phyloP scores from a whole-genome alignment of 106 monocot species.

The Amphibolis antarctica region DNA sequence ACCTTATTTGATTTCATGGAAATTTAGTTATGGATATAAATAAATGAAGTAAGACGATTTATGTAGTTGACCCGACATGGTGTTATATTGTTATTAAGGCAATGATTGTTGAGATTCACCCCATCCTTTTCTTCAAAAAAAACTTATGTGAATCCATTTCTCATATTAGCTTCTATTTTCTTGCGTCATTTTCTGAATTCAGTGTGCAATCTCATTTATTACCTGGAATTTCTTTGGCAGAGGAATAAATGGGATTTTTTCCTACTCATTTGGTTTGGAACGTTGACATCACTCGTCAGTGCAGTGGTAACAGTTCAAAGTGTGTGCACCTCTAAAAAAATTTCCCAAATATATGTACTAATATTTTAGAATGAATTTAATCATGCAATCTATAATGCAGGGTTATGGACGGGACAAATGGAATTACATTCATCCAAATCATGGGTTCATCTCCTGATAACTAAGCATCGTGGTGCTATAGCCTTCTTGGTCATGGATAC shows the following conservation, averaged over 20 bases:
- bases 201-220: background rate
- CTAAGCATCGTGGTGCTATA: slow-evolving; percentile 57
- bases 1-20: no score
- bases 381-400: slow-evolving; percentile 17
- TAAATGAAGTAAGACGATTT: no score
- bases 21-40: no score
- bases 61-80: no score
- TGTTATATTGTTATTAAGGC: no score
- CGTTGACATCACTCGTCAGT: slow-evolving; percentile 38
- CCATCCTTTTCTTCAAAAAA: no score
- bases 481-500: slow-evolving; percentile 51
- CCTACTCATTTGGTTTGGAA: slow-evolving; percentile 72
- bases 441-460: slow-evolving; percentile 43
- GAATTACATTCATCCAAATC: slow-evolving; percentile 32
- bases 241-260: slow-evolving; percentile 94
- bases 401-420: slow-evolving; percentile 64
- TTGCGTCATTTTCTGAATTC: background rate
- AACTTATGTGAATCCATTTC: background rate
- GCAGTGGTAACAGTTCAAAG: slow-evolving; percentile 44
- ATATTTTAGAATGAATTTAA: background rate
- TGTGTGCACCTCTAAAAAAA: slow-evolving; percentile 8
- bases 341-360: background rate
- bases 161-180: background rate
- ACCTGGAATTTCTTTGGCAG: slow-evolving; percentile 24
- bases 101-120: no score